A percentile compares a stretch with the other conserved stretches of the same genome.
Conservation (phyloP, 225 moss, liverwort and hornwort species). For the Polytrichum commune region DNA sequence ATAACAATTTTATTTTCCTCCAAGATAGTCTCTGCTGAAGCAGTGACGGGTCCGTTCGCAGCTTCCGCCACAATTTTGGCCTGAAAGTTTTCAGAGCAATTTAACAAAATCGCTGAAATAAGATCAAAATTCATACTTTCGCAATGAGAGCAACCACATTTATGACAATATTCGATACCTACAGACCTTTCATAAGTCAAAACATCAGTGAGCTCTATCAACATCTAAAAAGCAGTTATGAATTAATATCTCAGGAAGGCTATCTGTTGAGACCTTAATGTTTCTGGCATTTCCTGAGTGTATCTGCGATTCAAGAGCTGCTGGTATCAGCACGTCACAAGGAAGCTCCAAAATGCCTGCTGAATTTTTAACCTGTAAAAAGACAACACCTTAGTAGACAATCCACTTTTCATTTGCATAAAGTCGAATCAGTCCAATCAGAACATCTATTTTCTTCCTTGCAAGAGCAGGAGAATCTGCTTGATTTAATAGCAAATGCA, state of each 20-base stretch:
- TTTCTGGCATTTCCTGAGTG: conserved; percentile 80
- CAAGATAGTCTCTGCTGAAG: conserved; percentile 69
- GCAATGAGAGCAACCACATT: no score
- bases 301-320: conserved; percentile 77
- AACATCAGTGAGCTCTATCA: background rate
- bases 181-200: no score
- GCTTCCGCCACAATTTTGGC: conserved; percentile 88
- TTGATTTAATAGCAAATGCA: background rate
- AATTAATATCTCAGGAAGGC: background rate
- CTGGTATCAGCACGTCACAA: conserved; percentile 86
- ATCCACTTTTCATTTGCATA: background rate
- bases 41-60: conserved; percentile 87
- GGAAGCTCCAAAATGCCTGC: conserved; percentile 69
- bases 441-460: no score
- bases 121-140: background rate
- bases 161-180: no score
- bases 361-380: conserved; percentile 57
- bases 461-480: no score
- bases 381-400: conserved; percentile 7
- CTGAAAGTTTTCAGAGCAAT: conserved; percentile 31
- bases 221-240: background rate
- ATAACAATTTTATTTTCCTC: conserved; percentile 74
- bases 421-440: no score
- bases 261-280: conserved; percentile 47
- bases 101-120: background rate